Evolutionary conservation across 1,284 basidiomycete genomes (phyloP).

Genomic region (Ceratorhiza oryzae-sativae): DNA sequence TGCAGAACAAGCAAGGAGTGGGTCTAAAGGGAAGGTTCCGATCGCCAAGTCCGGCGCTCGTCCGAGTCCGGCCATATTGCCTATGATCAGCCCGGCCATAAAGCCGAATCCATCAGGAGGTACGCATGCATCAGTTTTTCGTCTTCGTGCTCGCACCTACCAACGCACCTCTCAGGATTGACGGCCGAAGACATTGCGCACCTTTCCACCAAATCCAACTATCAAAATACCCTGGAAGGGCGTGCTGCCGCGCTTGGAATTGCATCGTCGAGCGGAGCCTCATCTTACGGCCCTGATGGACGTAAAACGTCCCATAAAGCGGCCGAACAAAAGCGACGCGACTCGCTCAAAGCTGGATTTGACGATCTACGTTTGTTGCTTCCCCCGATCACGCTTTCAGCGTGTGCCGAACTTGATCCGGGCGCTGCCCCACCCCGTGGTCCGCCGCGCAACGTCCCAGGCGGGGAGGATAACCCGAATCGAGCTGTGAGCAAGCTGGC

Average conservation of each 20-base stretch:
- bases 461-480: slow-evolving; percentile 87
- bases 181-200: slow-evolving; percentile 45
- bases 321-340: slow-evolving; percentile 95
- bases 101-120: slow-evolving; percentile 73
- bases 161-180: slow-evolving; percentile 34
- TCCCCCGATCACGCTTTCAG: slow-evolving; percentile 82
- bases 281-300: slow-evolving; percentile 49
- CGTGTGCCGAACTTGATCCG: slow-evolving; percentile 69
- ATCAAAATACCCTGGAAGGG: slow-evolving; percentile 44
- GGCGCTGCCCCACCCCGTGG: slow-evolving; percentile 86
- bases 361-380: slow-evolving; percentile 90
- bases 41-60: slow-evolving; percentile 24
- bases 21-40: slow-evolving; percentile 34
- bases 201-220: slow-evolving; percentile 46
- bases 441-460: slow-evolving; percentile 71
- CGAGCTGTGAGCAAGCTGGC: slow-evolving; percentile 96
- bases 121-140: slow-evolving; percentile 26
- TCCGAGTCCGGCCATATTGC: slow-evolving; percentile 36
- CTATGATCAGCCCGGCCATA: slow-evolving; percentile 56
- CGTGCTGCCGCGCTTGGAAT: slow-evolving; percentile 40
- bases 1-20: slow-evolving; percentile 14
- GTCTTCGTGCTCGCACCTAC: background rate
- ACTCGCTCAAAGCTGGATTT: slow-evolving; percentile 94
- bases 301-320: slow-evolving; percentile 94
- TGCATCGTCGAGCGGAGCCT: slow-evolving; percentile 3